Base-by-base conservation (phyloP, 306 rosid species). In the Ceratonia siliqua region DNA sequence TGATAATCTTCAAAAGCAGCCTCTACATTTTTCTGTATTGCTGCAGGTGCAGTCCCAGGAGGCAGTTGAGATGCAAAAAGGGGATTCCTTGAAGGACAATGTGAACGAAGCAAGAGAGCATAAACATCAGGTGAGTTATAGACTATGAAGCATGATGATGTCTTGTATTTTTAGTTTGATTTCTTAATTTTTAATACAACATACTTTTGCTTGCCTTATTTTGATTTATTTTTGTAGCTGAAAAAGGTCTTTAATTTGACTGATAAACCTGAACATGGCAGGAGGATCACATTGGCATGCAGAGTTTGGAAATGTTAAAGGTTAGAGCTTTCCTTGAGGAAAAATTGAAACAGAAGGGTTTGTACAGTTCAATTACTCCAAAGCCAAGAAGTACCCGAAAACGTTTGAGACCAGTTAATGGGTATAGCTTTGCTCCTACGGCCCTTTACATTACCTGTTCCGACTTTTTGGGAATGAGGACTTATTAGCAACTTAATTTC, bases 271-370 rank as follows among this genome's bases (percentile, higher is more conserved):
- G 45, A 70, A 72, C 73, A 74, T 85, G 74, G 73, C 83, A 91
- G 97, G 85, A 81, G 76, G 85, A 82, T 63, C 84, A 64, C 62
- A 68, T 94, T 79, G 87, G 89, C 32, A 54, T 50, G 35, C 91
- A 85, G 78, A 94, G 97, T 86, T 81, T 84, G 85, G 87, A 83
- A 85, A 94, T 91, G 94, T 77, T 94, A 12, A 89, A 85, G 82
- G 84, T 87, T 28, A 91, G 97, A 87, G 94, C 92, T 64, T 85
- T 89, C 48, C 97, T 89, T 8, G 96, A 87, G 79, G 91, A 88
- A 85, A 91, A 83, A 30, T 79, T 90, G 85, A 91, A 85, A 81
- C 86, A 89, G 68, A 84, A 87, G 89, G 96, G 90, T 66, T 68
- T 85, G 64, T 75, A 81, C 48, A 78, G 83, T 35, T 83, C 89